These are phyloP conservation scores for Carpinus viminea DNA, from an alignment of 306 rosid species.

Conservation along the genomic window DNA sequence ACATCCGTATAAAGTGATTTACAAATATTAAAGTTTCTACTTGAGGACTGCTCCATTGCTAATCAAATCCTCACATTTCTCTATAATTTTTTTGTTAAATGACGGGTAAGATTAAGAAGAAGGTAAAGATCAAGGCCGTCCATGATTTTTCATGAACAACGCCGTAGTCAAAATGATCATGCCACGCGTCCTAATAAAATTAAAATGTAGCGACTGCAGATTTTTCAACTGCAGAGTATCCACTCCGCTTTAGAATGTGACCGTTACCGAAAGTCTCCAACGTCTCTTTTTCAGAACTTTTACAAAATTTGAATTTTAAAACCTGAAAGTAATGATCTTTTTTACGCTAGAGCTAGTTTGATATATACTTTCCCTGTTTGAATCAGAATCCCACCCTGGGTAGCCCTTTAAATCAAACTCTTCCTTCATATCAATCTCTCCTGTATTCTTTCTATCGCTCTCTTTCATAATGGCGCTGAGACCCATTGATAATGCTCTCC, in stretches of 20 bases:
- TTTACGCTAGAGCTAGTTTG: conserved; percentile 13
- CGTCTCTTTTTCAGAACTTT: conserved; percentile 32
- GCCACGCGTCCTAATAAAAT: not conserved
- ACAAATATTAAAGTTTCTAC: no score
- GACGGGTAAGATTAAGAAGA: not conserved
- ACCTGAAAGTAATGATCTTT: not conserved
- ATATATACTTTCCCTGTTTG: not conserved
- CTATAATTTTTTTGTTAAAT: no score
- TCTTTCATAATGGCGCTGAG: conserved; percentile 66
- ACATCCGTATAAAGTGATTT: no score
- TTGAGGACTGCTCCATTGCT: no score
- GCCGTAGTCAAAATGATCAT: not conserved
- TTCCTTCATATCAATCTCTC: not conserved
- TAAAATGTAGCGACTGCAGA: not conserved
- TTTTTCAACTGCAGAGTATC: no score
- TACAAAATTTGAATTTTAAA: conserved; percentile 30
- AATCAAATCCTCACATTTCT: no score
- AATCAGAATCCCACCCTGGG: conserved; percentile 5
- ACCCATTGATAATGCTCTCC: conserved; percentile 86
- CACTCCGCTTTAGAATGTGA: not conserved
- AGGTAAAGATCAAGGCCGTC: not conserved
- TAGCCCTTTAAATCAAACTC: not conserved
- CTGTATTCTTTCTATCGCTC: not conserved
- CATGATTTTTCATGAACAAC: not conserved
- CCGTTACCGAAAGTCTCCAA: conserved; percentile 31